Evolutionary conservation across 257 asterid species (phyloP).

Genomic region (Linderniella brevidens): DNA sequence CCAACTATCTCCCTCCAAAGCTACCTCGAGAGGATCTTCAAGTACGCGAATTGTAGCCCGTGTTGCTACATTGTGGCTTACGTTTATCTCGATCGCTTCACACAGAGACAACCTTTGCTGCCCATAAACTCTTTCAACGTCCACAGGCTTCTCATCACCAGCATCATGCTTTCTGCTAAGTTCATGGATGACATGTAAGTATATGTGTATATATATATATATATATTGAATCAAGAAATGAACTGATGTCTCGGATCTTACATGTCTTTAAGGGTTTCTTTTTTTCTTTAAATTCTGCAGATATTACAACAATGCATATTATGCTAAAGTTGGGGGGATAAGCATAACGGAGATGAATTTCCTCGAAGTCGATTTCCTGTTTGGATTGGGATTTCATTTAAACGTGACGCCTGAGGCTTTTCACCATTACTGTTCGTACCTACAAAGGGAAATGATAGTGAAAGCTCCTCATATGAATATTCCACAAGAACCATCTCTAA

Average conservation of each 20-base stretch:
- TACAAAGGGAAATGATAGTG: slow-evolving; percentile 60
- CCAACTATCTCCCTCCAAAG: slow-evolving; percentile 66
- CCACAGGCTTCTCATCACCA: slow-evolving; percentile 75
- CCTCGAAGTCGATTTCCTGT: slow-evolving; percentile 84
- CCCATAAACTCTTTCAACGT: slow-evolving; percentile 72
- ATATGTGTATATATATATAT: too few species aligned
- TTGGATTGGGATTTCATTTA: slow-evolving; percentile 76
- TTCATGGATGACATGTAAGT: slow-evolving; percentile 95
- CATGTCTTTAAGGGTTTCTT: not conserved
- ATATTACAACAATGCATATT: slow-evolving; percentile 87
- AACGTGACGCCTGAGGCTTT: slow-evolving; percentile 77
- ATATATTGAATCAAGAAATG: too few species aligned
- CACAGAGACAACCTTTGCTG: slow-evolving; percentile 50
- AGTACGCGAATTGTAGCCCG: slow-evolving; percentile 89
- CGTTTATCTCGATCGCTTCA: slow-evolving; percentile 78
- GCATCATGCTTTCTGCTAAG: slow-evolving; percentile 92
- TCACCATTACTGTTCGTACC: slow-evolving; percentile 48
- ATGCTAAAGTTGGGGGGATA: slow-evolving; percentile 90
- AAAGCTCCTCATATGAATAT: slow-evolving; percentile 19
- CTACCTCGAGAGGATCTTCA: slow-evolving; percentile 66
- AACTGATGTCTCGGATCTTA: too few species aligned
- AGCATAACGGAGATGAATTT: slow-evolving; percentile 88
- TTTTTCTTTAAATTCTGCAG: slow-evolving; percentile 16
- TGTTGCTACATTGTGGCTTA: slow-evolving; percentile 85
- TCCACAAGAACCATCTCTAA: too few species aligned